These are phyloP conservation scores for Naganishia randhawae DNA, from an alignment of 768 basidiomycete genomes.

Conservation along the genomic window DNA sequence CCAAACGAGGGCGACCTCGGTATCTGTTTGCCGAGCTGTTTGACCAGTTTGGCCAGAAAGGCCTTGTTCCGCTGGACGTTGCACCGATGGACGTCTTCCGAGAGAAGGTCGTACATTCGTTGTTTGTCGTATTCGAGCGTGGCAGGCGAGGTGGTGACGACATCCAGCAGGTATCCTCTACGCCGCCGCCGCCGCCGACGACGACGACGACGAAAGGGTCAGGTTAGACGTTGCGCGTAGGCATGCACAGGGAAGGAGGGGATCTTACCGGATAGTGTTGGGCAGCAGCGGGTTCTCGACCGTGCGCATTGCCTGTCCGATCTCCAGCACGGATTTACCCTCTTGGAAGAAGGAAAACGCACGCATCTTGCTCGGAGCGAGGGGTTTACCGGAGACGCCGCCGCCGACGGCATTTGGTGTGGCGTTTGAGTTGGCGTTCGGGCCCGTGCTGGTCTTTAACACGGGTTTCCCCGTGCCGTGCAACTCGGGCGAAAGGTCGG, in stretches of 20 bases:
- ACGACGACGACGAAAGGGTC: too few species aligned
- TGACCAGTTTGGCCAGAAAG: slow-evolving; percentile 1
- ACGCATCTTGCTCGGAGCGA: slow-evolving; percentile 17
- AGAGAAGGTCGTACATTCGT: slow-evolving; percentile 18
- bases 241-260: neutral
- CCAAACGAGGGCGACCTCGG: neutral
- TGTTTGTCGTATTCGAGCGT: slow-evolving; percentile 17
- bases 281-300: neutral
- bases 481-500: neutral
- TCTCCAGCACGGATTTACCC: slow-evolving; percentile 13
- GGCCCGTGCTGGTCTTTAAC: neutral
- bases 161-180: slow-evolving; percentile 9
- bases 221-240: neutral
- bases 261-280: slow-evolving; percentile 1
- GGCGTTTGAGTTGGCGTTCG: neutral
- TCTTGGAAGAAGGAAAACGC: neutral
- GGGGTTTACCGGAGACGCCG: neutral
- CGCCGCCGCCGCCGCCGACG: too few species aligned
- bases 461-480: neutral
- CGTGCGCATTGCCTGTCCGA: slow-evolving; percentile 12
- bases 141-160: neutral
- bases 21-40: slow-evolving; percentile 18
- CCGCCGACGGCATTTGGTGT: neutral
- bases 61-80: slow-evolving; percentile 17
- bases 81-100: neutral